Evolutionary conservation across 2,329 filamentous ascomycete genomes (phyloP), one percentile per base, ranked within the genome.

Genomic region (Claviceps africana): DNA sequence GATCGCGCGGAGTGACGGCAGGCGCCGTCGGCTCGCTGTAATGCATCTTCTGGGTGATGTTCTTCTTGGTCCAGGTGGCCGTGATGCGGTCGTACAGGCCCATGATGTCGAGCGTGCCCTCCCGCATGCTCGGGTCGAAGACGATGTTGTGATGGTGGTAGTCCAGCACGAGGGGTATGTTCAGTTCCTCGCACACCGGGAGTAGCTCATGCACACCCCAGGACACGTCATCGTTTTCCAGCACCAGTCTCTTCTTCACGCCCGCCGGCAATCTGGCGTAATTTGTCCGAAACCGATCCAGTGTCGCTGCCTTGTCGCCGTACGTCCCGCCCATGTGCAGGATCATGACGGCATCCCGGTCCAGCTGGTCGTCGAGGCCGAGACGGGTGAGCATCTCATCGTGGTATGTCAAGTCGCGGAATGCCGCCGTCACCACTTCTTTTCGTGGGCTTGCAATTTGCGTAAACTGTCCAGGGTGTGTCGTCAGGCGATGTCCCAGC

Each of bases 101-200:
- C 48, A 85, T 82, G 56, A 97, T 88, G 59, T 95, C 90, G 21
- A 79, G 73, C 0, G 89, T 95, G 1, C 90, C 89, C 67, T 95
- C 90, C 2, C 89, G 82, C 2, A 94, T 69, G 6, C 72, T 73
- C 0, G 76, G 62, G 63, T 95, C 86, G 60, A 95, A 95, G 9
- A 95, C 71, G 59, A 97, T 96, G 65, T 96, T 96, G 72, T 97
- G 88, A 60, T 97, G 91, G 62, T 97, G 91, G 59, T 81, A 97
- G 65, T 97, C 91, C 11, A 97, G 81, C 1, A 95, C 90, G 0
- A 96, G 69, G 0, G 91, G 91, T 40, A 97, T 95, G 63, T 91
- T 86, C n/a, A 96, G 73, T 66, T 95, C 89, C 65, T 97, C 86
- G 63, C 91, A 97, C 0, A 95, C 72, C 0, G 91, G 90, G 0